Evolutionary conservation across 192 early-diverging fungal species (phyloP).

Genomic region (Backusella tarrabulga): DNA sequence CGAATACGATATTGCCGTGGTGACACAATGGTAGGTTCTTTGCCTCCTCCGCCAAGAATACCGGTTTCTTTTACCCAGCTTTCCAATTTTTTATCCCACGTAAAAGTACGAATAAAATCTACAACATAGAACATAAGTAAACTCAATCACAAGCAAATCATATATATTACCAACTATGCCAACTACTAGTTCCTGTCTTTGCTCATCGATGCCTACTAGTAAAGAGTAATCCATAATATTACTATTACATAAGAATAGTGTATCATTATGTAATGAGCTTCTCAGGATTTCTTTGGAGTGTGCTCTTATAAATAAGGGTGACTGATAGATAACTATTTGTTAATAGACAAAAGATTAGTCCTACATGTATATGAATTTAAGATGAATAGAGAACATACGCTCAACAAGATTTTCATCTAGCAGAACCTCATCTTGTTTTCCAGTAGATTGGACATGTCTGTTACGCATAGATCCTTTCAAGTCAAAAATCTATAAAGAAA

Average conservation of each 20-base stretch:
- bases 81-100: constrained; percentile 98
- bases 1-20: constrained; percentile 92
- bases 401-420: constrained; percentile 94
- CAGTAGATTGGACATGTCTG: constrained; percentile 86
- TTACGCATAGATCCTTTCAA: constrained; percentile 96
- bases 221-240: constrained; percentile 99
- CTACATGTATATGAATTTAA: neutral
- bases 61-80: constrained; percentile 97
- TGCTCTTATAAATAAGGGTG: constrained; percentile 88
- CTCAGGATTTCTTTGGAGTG: constrained; percentile 85
- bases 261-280: constrained; percentile 91
- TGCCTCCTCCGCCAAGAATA: constrained; percentile 89
- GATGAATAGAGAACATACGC: constrained; percentile 42
- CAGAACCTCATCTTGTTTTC: constrained; percentile 81
- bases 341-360: neutral
- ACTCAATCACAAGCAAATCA: neutral
- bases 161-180: constrained; percentile 85
- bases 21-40: constrained; percentile 94
- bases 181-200: constrained; percentile 85
- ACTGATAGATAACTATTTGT: constrained; percentile 70
- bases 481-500: constrained; percentile 69
- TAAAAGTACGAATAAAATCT: constrained; percentile 97
- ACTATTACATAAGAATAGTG: constrained; percentile 87
- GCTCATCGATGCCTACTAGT: constrained; percentile 90
- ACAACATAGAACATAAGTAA: neutral